phyloP scores from a whole-genome alignment of 1,139 yeast species.

The Debaryomyces nepalensis region DNA sequence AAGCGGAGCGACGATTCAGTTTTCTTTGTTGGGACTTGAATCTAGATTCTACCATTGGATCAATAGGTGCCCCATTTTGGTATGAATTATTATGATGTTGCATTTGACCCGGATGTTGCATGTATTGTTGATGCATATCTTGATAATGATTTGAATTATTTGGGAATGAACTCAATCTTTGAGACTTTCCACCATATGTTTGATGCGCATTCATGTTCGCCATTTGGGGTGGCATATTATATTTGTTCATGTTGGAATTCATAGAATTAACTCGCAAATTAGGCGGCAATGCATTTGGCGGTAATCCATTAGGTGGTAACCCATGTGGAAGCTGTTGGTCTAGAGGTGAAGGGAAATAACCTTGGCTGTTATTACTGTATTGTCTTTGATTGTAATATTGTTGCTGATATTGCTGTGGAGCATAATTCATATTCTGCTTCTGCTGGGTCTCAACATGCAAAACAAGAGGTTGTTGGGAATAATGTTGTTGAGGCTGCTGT shows the following conservation, averaged over 20 bases:
- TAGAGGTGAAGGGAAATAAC: constrained; percentile 21
- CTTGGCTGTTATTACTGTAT: constrained; percentile 13
- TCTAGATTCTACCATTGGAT: constrained; percentile 32
- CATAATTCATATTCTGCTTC: background rate
- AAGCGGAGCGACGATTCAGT: constrained; percentile 41
- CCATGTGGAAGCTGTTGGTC: constrained; percentile 45
- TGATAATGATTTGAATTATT: constrained; percentile 21
- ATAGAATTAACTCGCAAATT: constrained; percentile 24
- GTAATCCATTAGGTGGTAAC: constrained; percentile 40
- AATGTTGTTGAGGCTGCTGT: constrained; percentile 16
- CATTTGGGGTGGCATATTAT: constrained; percentile 11
- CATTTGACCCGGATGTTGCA: constrained; percentile 14
- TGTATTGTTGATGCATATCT: constrained; percentile 16
- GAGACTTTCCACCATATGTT: constrained; percentile 12
- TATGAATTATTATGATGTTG: constrained; percentile 10
- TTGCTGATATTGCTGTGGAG: constrained; percentile 13
- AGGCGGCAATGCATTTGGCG: constrained; percentile 34
- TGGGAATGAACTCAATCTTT: constrained; percentile 24
- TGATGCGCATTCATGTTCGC: constrained; percentile 15
- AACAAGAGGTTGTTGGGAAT: constrained; percentile 1
- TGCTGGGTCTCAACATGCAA: constrained; percentile 5
- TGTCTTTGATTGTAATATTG: constrained; percentile 13
- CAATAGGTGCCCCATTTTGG: constrained; percentile 32
- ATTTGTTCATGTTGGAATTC: constrained; percentile 9
- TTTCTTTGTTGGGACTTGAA: constrained; percentile 35